Base-by-base conservation (phyloP, 78 protist species). In the Diacronema lutheri region DNA sequence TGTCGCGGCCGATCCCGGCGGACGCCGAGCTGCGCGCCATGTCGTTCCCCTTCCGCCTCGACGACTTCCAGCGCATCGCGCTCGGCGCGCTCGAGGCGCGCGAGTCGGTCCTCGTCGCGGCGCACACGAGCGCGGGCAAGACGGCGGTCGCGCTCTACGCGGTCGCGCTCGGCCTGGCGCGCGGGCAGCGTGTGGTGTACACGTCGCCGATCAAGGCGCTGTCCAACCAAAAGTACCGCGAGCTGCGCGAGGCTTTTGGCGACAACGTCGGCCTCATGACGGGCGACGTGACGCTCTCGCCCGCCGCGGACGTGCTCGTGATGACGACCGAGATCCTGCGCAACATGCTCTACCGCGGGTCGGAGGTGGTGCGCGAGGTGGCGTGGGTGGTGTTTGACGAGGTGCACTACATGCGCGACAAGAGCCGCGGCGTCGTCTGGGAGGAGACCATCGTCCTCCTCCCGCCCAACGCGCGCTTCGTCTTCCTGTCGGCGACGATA, bases 101-200 rank as follows among this genome's bases (percentile, higher is more conserved):
- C 61, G 60, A 50, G 12, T 33, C 94, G 10, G 99, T 98, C 16
- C 83, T 98, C 4, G 99, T 98, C 14, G 56, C 98, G 6, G 99
- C 99, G 12, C 99, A 98, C 73, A 98, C 99, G 6, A 93, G 97
- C 7, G 99, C 99, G 0, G 99, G 99, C 25, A 98, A 98, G 80
- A 98, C 99, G 6, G 98, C 95, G 16, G 96, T 96, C 23, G 99
- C 99, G 4, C 93, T 95, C 74, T 66, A 86, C 74, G 97, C 96
- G 2, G 92, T 95, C 65, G 95, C 97, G 1, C 77, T 72, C 25
- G 85, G 95, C 37, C 86, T 95, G 38, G 40, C 80, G 21, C 84
- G 81, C n/a, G 62, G 77, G 50, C 86, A 84, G 83, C 60, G 96
- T 6, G 95, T 91, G 37, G 86, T 92, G 35, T 96, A 94, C 90